phyloP scores from a whole-genome alignment of 352 stramenopile species.

The Globisporangium camurandrum region DNA sequence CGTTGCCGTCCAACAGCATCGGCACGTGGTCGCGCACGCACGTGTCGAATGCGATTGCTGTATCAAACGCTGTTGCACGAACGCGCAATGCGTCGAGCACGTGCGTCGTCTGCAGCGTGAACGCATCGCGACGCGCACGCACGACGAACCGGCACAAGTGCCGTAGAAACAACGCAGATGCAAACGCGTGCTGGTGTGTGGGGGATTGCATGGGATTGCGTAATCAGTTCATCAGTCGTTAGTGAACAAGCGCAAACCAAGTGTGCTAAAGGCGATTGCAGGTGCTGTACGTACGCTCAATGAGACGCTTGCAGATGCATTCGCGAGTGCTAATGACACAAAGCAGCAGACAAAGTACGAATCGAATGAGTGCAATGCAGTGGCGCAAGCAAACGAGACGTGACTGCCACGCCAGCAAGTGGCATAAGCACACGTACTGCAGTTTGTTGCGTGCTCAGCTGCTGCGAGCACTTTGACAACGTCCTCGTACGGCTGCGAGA shows the following conservation, averaged over 20 bases:
- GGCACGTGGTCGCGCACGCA: constrained; percentile 27
- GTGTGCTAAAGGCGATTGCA: too few relatives aligned
- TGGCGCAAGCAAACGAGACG: neutral
- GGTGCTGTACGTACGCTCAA: constrained; percentile 2
- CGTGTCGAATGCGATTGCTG: constrained; percentile 33
- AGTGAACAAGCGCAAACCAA: too few relatives aligned
- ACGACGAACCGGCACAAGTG: constrained; percentile 20
- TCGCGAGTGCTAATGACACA: neutral
- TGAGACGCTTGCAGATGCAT: neutral
- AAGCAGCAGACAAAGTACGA: neutral
- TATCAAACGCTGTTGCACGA: constrained; percentile 15
- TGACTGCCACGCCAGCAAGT: neutral
- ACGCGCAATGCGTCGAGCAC: constrained; percentile 29
- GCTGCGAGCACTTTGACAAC: constrained; percentile 49
- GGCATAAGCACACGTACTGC: constrained; percentile 5
- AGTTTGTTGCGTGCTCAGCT: constrained; percentile 29
- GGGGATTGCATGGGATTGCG: too few relatives aligned
- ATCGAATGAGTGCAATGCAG: too few relatives aligned
- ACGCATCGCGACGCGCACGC: constrained; percentile 15
- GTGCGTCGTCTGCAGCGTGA: constrained; percentile 20
- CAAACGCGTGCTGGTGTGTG: constrained; percentile 52
- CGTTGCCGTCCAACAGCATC: constrained; percentile 33
- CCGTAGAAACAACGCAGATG: constrained; percentile 35
- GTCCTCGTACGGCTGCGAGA: constrained; percentile 53
- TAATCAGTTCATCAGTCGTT: too few relatives aligned